Percentiles rank a stretch among this genome's conserved stretches.
phyloP scores from a whole-genome alignment of 2,329 filamentous ascomycete species.

The Hypoxylon sp. region DNA sequence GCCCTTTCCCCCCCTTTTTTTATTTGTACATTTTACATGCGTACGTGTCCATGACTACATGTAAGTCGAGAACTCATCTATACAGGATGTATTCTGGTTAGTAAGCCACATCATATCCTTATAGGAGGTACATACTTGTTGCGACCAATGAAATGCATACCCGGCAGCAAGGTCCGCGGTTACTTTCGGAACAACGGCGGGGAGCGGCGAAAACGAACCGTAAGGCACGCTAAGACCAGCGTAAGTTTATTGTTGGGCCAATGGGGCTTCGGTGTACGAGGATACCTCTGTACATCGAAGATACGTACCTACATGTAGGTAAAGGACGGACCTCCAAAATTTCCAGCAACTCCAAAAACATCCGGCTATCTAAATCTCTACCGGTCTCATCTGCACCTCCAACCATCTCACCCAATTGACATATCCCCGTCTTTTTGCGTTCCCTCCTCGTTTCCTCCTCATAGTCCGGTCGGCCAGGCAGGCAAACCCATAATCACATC shows the following conservation, averaged over 20 bases:
- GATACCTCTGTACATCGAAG: neutral
- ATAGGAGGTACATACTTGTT: neutral
- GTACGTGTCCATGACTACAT: too few relatives aligned
- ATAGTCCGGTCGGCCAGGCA: constrained; percentile 38
- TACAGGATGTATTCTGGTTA: too few relatives aligned
- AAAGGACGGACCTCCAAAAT: constrained; percentile 45
- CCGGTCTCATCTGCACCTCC: constrained; percentile 35
- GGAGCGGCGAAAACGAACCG: constrained; percentile 41
- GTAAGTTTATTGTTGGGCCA: constrained; percentile 31
- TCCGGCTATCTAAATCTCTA: constrained; percentile 24
- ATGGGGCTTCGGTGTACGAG: neutral
- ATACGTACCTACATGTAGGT: neutral
- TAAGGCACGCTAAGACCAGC: constrained; percentile 8
- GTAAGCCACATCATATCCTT: too few relatives aligned
- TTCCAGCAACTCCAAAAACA: constrained; percentile 38
- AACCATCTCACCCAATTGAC: constrained; percentile 27
- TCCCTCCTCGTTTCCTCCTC: constrained; percentile 39
- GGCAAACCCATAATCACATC: constrained; percentile 56
- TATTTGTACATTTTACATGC: too few relatives aligned
- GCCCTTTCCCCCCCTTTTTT: neutral
- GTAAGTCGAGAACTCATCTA: too few relatives aligned
- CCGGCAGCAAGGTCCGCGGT: constrained; percentile 19
- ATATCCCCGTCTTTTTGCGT: constrained; percentile 28
- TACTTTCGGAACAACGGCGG: constrained; percentile 43
- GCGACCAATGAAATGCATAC: neutral